These are phyloP conservation scores for Corynascus novoguineensis DNA, from an alignment of 495 filamentous ascomycete species.

Conservation along the genomic window DNA sequence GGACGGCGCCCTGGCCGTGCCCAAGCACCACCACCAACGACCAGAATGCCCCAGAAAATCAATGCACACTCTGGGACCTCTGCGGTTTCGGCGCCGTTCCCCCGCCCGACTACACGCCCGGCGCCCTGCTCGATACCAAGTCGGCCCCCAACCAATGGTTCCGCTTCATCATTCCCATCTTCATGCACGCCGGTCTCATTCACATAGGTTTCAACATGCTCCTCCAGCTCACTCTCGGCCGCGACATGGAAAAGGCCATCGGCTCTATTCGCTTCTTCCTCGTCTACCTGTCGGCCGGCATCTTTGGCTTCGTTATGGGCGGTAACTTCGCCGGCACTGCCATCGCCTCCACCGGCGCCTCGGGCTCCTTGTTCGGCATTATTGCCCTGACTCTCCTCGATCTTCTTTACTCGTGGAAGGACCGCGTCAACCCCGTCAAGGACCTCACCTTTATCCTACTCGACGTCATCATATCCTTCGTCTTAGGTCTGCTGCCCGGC, in stretches of 20 bases:
- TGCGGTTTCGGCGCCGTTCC: conserved; percentile 76
- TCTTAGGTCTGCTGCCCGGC: conserved; percentile 84
- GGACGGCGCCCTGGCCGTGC: conserved; percentile 56
- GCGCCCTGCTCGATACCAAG: conserved; percentile 27
- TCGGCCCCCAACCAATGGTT: conserved; percentile 89
- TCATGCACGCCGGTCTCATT: conserved; percentile 86
- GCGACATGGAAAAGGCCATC: conserved; percentile 85
- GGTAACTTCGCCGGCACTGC: conserved; percentile 82
- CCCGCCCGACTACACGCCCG: conserved; percentile 50
- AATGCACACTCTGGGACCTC: conserved; percentile 68
- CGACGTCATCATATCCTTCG: conserved; percentile 83
- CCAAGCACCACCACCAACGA: conserved; percentile 63
- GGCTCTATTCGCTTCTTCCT: conserved; percentile 78
- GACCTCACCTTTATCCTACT: conserved; percentile 80
- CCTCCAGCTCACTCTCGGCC: conserved; percentile 77
- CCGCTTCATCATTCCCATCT: conserved; percentile 92
- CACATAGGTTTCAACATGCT: conserved; percentile 95
- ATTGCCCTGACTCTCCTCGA: conserved; percentile 84
- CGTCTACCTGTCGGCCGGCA: conserved; percentile 84
- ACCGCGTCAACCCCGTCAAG: conserved; percentile 64
- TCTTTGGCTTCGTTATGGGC: conserved; percentile 93
- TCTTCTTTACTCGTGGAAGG: conserved; percentile 83
- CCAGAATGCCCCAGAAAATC: conserved; percentile 34
- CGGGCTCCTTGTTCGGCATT: conserved; percentile 84
- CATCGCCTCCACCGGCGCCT: conserved; percentile 80